Evolutionary conservation across 2,329 filamentous ascomycete species (phyloP), one percentile per base, ranked within the genome.

Genomic region (Pyrenophora graminea): DNA sequence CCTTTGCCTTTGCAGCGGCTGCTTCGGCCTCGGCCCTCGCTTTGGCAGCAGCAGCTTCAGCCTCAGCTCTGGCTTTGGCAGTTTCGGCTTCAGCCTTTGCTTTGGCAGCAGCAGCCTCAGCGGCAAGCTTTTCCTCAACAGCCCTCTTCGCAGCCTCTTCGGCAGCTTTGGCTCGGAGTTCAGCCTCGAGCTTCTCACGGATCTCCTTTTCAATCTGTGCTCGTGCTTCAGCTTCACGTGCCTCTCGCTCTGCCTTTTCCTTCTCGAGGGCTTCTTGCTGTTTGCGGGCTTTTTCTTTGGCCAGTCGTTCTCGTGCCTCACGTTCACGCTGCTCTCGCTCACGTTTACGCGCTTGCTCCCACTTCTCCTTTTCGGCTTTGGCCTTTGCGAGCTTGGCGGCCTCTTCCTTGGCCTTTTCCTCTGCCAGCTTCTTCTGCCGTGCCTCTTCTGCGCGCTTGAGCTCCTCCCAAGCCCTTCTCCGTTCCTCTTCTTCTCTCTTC

Each of bases 321-420:
- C 76, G 70, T 57, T 82, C 78, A 4, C 77, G 75, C 38, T 75
- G 69, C 54, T 80, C 78, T 49, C 76, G 76, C 54, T 80, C 77
- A 25, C 78, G 69, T 34, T 77, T 74, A 8, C 78, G 73, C 56
- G 73, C 72, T 64, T 79, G 77, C 64, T 80, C 78, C 77, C 77
- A 80, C 57, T 78, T 79, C 55, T 78, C 73, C 64, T 79, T 80
- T 55, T 80, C 78, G 13, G 75, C 76, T 53, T 77, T 74, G 27
- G 74, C 77, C 47, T 73, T 74, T 23, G 76, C 76, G 30, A 70
- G 66, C 33, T 72, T 70, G 17, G 79, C 77, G 21, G 74, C 76
- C 60, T 80, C 79, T 61, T 79, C 80, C 51, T 79, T 77, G 8
- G 75, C 63, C 48, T 76, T 77, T 51, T 77, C 73, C 57, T 74